Conservation (phyloP, 805 yeast genomes). For the Suhomyces sp. region DNA sequence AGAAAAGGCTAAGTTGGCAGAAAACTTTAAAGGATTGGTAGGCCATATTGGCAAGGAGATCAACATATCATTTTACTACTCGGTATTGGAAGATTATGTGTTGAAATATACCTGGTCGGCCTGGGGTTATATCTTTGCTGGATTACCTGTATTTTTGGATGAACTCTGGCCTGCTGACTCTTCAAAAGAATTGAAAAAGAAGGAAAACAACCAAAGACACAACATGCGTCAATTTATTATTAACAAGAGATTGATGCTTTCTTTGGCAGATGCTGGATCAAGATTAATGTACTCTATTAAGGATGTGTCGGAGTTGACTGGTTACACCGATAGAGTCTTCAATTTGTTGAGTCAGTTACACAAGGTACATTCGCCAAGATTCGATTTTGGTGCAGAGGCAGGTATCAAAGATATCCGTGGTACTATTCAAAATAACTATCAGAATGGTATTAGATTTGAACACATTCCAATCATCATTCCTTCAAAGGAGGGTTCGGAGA, state of each 20-base stretch:
- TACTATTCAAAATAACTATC: conserved; percentile 71
- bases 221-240: conserved; percentile 87
- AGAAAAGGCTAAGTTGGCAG: conserved; percentile 64
- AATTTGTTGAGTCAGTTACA: conserved; percentile 73
- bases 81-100: conserved; percentile 77
- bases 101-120: conserved; percentile 94
- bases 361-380: conserved; percentile 67
- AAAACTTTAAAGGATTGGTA: conserved; percentile 55
- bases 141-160: conserved; percentile 79
- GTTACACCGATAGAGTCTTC: conserved; percentile 85
- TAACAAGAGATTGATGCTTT: conserved; percentile 84
- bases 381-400: conserved; percentile 46
- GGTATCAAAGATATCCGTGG: conserved; percentile 62
- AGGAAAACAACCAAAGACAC: conserved; percentile 35
- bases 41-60: conserved; percentile 54
- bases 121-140: conserved; percentile 86
- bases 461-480: conserved; percentile 82
- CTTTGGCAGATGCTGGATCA: conserved; percentile 93
- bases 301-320: conserved; percentile 86
- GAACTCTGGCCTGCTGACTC: conserved; percentile 34
- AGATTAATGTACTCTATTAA: conserved; percentile 92
- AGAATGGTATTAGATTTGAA: conserved; percentile 74
- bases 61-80: conserved; percentile 61
- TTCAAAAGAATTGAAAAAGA: conserved; percentile 7
- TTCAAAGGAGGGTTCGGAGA: conserved; percentile 55